Evolutionary conservation across 331 rosid genomes (phyloP), one percentile per base, ranked within the genome.

Genomic region (Malus hybrid): DNA sequence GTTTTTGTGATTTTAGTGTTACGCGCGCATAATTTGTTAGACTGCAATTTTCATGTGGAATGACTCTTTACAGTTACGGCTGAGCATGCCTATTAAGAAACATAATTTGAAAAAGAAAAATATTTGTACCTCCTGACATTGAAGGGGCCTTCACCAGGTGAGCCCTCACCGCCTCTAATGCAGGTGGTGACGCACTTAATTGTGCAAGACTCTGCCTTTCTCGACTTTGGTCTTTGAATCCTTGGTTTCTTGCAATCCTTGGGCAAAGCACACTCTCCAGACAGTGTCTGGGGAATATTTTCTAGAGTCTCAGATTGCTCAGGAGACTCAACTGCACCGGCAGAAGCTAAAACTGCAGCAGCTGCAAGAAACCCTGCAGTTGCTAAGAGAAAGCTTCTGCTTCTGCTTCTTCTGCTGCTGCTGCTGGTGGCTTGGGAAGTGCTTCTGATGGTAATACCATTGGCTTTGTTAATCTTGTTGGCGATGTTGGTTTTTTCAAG

Each of bases 81-180:
- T 1, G 3, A 48, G 53, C 18, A 12, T 4, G 53, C 18, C 53
- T 46, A 46, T 1, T 18, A 55, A 55, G 24, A 55, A 53, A 56
- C 28, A 14, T 48, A 48, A 48, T 48, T 48, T 10, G 3, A 20
- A 16, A 8, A 67, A n/a, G 15, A 9, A 33, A 19, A 12, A 10
- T 32, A 44, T 18, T 6, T 44, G 42, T 87, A 93, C 98, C 97
- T 86, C 68, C 82, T 84, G 22, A 93, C 66, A 22, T 91, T 93
- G 10, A 93, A 56, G 68, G 97, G 98, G 68, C 98, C 98, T 91
- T 91, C 98, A 11, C 98, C 98, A 33, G 98, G 98, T 29, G 98
- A 93, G 70, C 98, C 97, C 4, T 88, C 87, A 22, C 96, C 98
- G 0, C 97, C 98, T 8, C 87, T 80, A 73, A 93, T 91, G 83